Conservation (phyloP, 2,329 filamentous ascomycete genomes). For the Botrytis fragariae region DNA sequence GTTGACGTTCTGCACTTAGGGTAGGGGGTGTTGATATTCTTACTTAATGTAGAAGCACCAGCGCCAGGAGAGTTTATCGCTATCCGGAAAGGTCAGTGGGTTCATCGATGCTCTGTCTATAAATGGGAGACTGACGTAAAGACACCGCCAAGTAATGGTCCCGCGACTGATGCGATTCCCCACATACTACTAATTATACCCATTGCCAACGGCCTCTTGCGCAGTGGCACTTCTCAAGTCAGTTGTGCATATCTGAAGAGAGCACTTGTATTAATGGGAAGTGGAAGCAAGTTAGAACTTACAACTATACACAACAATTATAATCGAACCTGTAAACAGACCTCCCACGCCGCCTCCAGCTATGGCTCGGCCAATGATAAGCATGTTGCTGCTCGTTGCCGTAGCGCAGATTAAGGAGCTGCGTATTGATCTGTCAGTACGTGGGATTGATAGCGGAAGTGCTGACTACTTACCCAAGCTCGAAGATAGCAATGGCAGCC, state of each 20-base stretch:
- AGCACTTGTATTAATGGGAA: conserved; percentile 3
- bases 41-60: conserved; percentile 35
- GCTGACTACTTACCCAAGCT: conserved; percentile 25
- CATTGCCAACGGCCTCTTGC: conserved; percentile 34
- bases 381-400: conserved; percentile 33
- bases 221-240: conserved; percentile 31
- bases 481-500: conserved; percentile 35
- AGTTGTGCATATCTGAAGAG: conserved; percentile 1
- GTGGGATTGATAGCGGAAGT: not conserved
- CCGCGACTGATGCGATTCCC: conserved; percentile 36
- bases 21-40: not conserved
- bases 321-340: conserved; percentile 41
- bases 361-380: conserved; percentile 38
- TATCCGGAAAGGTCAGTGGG: conserved; percentile 18
- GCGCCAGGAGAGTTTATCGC: conserved; percentile 35
- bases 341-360: conserved; percentile 38
- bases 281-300: not conserved
- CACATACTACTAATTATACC: conserved; percentile 36
- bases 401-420: conserved; percentile 33
- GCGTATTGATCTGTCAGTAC: not conserved
- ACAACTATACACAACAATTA: conserved; percentile 31
- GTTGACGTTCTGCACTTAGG: not conserved
- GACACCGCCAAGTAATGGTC: conserved; percentile 37
- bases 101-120: not conserved
- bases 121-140: conserved; percentile 24